phyloP scores from a whole-genome alignment of 164 flowering plant species.

The Hamamelis virginiana region DNA sequence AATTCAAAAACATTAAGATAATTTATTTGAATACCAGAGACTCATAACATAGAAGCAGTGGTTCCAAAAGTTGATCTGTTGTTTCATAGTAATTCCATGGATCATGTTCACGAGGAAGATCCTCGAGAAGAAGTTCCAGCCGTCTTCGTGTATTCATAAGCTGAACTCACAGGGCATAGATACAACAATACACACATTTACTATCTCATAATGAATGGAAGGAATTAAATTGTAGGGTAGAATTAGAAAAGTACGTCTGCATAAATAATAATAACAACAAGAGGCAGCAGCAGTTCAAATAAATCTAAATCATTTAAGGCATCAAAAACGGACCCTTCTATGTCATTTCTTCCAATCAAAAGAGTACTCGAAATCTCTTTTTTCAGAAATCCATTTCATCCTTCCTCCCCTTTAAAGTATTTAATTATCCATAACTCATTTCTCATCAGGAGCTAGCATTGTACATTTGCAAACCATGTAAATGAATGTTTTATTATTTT shows the following conservation, averaged over 20 bases:
- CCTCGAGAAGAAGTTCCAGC: constrained; percentile 84
- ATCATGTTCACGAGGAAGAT: constrained; percentile 83
- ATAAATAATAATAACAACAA: background rate
- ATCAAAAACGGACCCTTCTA: too few relatives aligned
- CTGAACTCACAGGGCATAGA: constrained; percentile 34
- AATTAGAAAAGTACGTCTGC: background rate
- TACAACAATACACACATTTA: background rate
- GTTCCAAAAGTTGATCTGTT: constrained; percentile 74
- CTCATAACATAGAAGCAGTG: constrained; percentile 78
- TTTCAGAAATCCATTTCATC: too few relatives aligned
- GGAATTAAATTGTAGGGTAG: background rate
- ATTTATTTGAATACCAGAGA: constrained; percentile 60
- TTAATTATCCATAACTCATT: background rate
- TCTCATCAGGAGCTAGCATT: background rate
- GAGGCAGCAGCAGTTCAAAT: background rate
- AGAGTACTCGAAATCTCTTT: too few relatives aligned
- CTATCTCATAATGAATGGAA: background rate
- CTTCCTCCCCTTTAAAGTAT: too few relatives aligned
- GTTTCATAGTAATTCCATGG: constrained; percentile 78
- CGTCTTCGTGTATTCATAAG: constrained; percentile 70
- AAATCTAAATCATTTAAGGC: background rate
- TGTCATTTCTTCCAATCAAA: too few relatives aligned
- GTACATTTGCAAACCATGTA: background rate
- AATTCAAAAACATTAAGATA: background rate
- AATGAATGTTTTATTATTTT: background rate